A percentile compares a stretch with the other conserved stretches of the same genome.
Evolutionary conservation across 306 rosid genomes (phyloP).

Genomic region (Lathyrus aphaca): DNA sequence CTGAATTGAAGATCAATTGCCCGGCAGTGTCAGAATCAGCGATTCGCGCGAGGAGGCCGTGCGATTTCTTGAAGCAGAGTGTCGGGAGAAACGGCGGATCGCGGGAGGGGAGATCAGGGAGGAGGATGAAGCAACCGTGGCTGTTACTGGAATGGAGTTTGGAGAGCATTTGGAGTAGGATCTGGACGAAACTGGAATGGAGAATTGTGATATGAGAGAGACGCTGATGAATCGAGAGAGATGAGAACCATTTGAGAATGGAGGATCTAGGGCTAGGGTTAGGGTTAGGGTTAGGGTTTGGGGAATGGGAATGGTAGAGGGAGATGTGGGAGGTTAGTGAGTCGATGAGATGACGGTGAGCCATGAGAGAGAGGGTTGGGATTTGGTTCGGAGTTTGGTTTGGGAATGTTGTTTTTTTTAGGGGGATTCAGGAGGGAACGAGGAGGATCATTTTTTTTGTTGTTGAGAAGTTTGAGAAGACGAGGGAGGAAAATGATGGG

Average conservation of each 20-base stretch:
- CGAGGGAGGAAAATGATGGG: not conserved
- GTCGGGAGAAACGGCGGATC: constrained; percentile 61
- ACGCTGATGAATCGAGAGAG: constrained; percentile 74
- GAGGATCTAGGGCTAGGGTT: constrained; percentile 57
- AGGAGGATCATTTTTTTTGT: not conserved
- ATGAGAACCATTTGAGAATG: constrained; percentile 79
- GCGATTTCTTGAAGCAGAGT: constrained; percentile 71
- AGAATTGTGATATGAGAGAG: constrained; percentile 69
- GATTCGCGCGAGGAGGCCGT: constrained; percentile 65
- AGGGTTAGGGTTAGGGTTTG: constrained; percentile 22
- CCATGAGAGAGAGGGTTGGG: constrained; percentile 39
- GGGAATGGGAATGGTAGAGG: constrained; percentile 62
- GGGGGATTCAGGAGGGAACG: not conserved
- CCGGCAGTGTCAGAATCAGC: constrained; percentile 51
- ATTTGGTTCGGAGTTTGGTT: not conserved
- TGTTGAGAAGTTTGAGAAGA: not conserved
- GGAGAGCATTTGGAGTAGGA: constrained; percentile 67
- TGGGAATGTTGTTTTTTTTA: not conserved
- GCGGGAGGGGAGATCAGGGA: constrained; percentile 67
- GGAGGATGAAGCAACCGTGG: constrained; percentile 76
- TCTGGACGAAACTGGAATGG: constrained; percentile 61
- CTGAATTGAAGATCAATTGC: constrained; percentile 46
- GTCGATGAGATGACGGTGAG: constrained; percentile 78
- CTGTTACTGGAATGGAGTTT: constrained; percentile 50
- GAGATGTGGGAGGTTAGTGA: constrained; percentile 86